Evolutionary conservation across 495 filamentous ascomycete genomes (phyloP), one percentile per base, ranked within the genome.

Genomic region (Xylaria flabelliformis): DNA sequence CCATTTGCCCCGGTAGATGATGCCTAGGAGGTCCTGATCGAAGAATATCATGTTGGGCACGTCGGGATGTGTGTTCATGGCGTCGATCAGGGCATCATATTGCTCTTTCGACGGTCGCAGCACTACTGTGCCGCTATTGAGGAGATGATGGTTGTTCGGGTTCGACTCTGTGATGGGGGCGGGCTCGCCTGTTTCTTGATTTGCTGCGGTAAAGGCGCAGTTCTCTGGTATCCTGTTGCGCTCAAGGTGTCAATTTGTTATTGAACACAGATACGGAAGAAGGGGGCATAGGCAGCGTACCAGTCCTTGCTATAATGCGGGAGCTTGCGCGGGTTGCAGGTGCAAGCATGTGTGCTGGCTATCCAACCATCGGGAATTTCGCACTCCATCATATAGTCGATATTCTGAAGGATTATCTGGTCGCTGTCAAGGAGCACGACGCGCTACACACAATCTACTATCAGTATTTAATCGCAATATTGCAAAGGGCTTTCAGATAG

Each of bases 31-130:
- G 69, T 82, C 81, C 74, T 82, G 81, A 72, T 82, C 81, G 68
- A 79, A 82, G 78, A 82, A 82, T 69, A 82, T 51, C 81, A 82
- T 82, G 39, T 74, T 76, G 44, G 81, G 80, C 24, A 82, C 81
- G 65, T 80, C 80, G 8, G 81, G 81, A 64, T 82, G 81, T 19
- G 81, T 82, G 77, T 82, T 81, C 79, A 82, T 82, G 67, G 80
- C 78, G 56, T 82, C 41, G 53, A 82, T 78, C 17, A 82, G 77
- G 21, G 64, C 73, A 62, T 76, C 77, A 68, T 74, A 82, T 58
- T 82, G 76, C 61, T 72, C 42, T 61, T 75, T 68, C 4, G 81
- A 82, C 8, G 81, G 81, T 46, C 70, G 67, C 8, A 82, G 42
- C 55, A 82, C 78, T 0, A 82, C 81, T 15, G 81, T 82, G 39